Conservation (phyloP, 208 protist species). For the Eutreptiella sp. region DNA sequence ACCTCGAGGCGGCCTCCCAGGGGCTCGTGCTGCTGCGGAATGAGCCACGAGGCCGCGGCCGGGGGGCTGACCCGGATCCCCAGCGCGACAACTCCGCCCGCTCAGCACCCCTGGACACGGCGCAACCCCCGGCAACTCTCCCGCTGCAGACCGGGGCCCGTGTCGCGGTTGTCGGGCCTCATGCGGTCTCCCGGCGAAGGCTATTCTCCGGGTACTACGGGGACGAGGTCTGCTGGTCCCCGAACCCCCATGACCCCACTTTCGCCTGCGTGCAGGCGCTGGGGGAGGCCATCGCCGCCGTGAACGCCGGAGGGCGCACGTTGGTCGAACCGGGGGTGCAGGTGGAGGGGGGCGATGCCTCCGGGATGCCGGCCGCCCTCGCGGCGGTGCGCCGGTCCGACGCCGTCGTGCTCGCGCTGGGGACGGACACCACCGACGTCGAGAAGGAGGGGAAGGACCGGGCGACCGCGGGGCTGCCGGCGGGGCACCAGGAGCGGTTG, state of each 20-base stretch:
- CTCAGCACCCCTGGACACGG: no score
- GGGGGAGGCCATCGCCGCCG: constrained; percentile 8
- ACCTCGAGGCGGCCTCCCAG: constrained; percentile 19
- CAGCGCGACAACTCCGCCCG: no score
- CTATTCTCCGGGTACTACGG: constrained; percentile 28
- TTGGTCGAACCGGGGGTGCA: constrained; percentile 10
- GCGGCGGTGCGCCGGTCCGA: neutral
- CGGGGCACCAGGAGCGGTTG: constrained; percentile 25
- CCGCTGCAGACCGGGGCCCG: neutral
- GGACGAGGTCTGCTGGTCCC: no score
- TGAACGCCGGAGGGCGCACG: neutral
- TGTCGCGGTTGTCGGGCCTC: constrained; percentile 28
- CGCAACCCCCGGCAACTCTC: neutral
- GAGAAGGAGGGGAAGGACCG: constrained; percentile 32
- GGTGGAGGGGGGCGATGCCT: neutral
- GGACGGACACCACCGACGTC: constrained; percentile 9
- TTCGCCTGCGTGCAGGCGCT: constrained; percentile 21
- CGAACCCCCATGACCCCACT: constrained; percentile 9
- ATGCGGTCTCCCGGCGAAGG: constrained; percentile 24
- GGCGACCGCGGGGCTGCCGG: constrained; percentile 8
- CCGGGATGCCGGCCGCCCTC: constrained; percentile 14
- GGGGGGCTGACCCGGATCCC: no score
- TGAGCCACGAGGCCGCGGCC: no score
- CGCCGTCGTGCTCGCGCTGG: constrained; percentile 24
- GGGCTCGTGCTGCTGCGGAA: constrained; percentile 34